Conservation (phyloP, 2,329 filamentous ascomycete genomes). For the Aspergillus japonicus region DNA sequence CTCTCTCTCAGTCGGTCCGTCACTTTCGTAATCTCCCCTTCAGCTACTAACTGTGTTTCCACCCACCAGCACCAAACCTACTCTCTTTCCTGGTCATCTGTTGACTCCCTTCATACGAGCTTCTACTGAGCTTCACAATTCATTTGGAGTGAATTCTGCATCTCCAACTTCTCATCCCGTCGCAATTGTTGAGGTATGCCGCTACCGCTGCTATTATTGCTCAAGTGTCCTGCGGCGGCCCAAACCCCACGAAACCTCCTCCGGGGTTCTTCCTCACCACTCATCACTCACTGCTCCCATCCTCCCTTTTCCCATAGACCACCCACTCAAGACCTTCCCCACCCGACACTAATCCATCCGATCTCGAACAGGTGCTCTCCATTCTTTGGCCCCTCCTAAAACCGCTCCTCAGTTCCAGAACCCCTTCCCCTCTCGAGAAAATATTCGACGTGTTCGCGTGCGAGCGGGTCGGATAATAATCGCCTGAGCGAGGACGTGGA, state of each 20-base stretch:
- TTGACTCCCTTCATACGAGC: conserved; percentile 9
- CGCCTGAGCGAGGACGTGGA: conserved; percentile 34
- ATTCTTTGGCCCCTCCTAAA: conserved; percentile 17
- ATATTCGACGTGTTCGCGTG: conserved; percentile 26
- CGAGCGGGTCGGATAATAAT: conserved; percentile 26
- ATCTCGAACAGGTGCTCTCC: conserved; percentile 15
- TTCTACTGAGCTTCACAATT: not conserved
- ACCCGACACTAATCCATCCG: conserved; percentile 18
- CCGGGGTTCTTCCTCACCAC: conserved; percentile 25
- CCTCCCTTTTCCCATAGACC: conserved; percentile 24
- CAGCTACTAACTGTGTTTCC: not conserved
- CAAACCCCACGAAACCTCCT: conserved; percentile 42
- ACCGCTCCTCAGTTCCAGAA: conserved; percentile 18
- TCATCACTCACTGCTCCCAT: conserved; percentile 3
- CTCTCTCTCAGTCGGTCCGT: conserved; percentile 8
- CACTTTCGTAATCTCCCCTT: conserved; percentile 18
- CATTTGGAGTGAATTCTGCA: not conserved
- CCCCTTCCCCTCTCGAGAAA: conserved; percentile 5
- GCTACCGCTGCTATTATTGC: conserved; percentile 18
- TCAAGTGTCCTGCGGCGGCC: conserved; percentile 34
- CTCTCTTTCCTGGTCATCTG: not conserved
- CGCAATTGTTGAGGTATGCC: conserved; percentile 31
- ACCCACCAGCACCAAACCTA: not conserved
- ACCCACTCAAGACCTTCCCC: conserved; percentile 15
- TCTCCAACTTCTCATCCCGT: not conserved